Percentiles rank a stretch among this genome's conserved stretches.
Conservation (phyloP, 129 eudicot species). For the Solidago caesia region DNA sequence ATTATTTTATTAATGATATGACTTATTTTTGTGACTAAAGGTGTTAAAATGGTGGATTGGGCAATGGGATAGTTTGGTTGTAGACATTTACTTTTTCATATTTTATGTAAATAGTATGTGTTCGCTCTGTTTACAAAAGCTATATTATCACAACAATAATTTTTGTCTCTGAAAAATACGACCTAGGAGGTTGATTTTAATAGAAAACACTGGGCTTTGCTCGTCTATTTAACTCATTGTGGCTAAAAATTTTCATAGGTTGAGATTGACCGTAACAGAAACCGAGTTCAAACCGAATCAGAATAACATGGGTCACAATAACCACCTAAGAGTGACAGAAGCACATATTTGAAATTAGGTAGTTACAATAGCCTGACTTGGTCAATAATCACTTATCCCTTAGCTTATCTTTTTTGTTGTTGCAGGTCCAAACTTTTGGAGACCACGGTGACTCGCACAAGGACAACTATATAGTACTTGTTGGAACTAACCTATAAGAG, state of each 20-base stretch:
- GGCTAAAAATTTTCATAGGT: too few species aligned
- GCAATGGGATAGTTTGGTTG: not conserved
- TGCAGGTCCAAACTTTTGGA: constrained; percentile 83
- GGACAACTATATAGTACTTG: constrained; percentile 4
- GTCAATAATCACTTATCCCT: not conserved
- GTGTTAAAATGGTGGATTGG: not conserved
- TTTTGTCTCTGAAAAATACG: too few species aligned
- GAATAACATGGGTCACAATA: not conserved
- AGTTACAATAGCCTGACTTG: not conserved
- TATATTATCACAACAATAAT: too few species aligned
- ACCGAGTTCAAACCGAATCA: too few species aligned
- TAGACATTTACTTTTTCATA: too few species aligned
- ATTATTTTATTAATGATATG: not conserved
- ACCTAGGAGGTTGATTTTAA: too few species aligned
- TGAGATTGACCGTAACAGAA: too few species aligned
- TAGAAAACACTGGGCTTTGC: too few species aligned
- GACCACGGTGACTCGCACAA: constrained; percentile 62
- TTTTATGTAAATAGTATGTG: too few species aligned
- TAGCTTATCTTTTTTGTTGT: constrained; percentile 5
- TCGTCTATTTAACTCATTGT: too few species aligned
- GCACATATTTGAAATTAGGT: too few species aligned
- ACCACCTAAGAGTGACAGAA: not conserved
- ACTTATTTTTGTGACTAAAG: not conserved
- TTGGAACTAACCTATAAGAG: constrained; percentile 22
- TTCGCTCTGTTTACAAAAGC: too few species aligned